Base-by-base conservation (phyloP, 345 rosid species). In the Leavenworthia alabamica region DNA sequence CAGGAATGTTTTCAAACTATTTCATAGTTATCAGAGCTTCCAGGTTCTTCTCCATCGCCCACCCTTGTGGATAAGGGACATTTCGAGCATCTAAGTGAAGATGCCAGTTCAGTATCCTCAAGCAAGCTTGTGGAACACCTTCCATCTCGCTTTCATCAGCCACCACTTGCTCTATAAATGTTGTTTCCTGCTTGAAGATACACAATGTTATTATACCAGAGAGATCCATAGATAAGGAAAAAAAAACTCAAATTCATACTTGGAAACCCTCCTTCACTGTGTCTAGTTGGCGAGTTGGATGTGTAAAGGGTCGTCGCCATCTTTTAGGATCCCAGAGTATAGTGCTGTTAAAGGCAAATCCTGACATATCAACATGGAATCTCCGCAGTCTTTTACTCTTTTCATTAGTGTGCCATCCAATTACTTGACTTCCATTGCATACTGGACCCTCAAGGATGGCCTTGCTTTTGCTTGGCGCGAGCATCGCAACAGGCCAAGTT, bases 391-490 rank as follows among this genome's bases (percentile, higher is more conserved):
- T 79, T 77, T 80, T 92, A 56, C 96, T 92, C 75, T 85, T 92
- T 66, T 92, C 98, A 39, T 92, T 92, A 19, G 98, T 86, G 78
- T 89, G 96, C 96, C 98, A 92, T 43, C 98, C 98, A 42, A 82
- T 77, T 67, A 92, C 82, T 51, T 75, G 85, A 66, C 81, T 85
- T 68, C 86, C 83, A 27, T 86, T 83, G 80, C 96, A 92, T 15
- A 92, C 82, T 0, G 95, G 93, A 63, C 96, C 98, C 72, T 91
- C 95, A 65, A 88, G 67, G 44, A 83, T 75, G 36, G 92, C 98
- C 77, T 88, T 92, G 81, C 80, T 89, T 75, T 85, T 86, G 79
- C 92, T 82, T 67, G 65, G 90, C 1, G 90, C 92, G 33, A 92
- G 90, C 95, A 92, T 86, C 10, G 90, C 95, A 47, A 92, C 95